Base-by-base conservation (phyloP, 495 filamentous ascomycete genomes). In the Xanthoparmelia taractica region DNA sequence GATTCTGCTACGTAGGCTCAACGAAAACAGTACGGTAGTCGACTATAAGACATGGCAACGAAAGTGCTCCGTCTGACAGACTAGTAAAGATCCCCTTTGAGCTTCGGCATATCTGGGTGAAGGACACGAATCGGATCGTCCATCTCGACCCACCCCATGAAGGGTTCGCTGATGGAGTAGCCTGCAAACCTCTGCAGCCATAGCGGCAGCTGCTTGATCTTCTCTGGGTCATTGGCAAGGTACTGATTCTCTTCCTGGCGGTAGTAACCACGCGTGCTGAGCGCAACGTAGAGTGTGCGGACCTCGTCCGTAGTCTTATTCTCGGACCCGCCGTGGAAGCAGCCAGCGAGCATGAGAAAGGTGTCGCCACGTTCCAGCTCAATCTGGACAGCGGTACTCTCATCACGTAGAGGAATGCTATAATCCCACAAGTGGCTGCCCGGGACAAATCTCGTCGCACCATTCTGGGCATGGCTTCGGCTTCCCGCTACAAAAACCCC, bases 371-470 rank as follows among this genome's bases (percentile, higher is more conserved):
- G 66, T n/a, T 70, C 66, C 66, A 76, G 66, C 48, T 76, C 73
- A 11, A 70, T 67, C 33, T 68, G 70, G 18, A 72, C 68, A 50
- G 69, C 56, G 8, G 3, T 2, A 8, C 2, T 6, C 4, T 58
- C 29, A 31, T 38, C 33, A 2, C n/a, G n/a, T n/a, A 12, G 29
- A 2, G 10, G 29, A 4, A 34, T 23, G 15, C 38, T 40, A 43
- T 57, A 38, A 11, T 40, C 18, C 77, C 78, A 78, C 12, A 77
- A 69, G 67, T 81, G 78, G 34, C 68, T 72, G 17, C 74, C 70
- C 4, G 75, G 77, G 57, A 79, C 76, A 59, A 79, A 72, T 15
- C 73, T 70, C 17, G 77, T 79, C 38, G 74, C 77, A 17, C 77
- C 78, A 59, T 79, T 81, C n/a, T 12, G 66, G 67, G 41, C 68